Conservation (phyloP, 2,329 filamentous ascomycete genomes). For the Diaporthe aspalathi region DNA sequence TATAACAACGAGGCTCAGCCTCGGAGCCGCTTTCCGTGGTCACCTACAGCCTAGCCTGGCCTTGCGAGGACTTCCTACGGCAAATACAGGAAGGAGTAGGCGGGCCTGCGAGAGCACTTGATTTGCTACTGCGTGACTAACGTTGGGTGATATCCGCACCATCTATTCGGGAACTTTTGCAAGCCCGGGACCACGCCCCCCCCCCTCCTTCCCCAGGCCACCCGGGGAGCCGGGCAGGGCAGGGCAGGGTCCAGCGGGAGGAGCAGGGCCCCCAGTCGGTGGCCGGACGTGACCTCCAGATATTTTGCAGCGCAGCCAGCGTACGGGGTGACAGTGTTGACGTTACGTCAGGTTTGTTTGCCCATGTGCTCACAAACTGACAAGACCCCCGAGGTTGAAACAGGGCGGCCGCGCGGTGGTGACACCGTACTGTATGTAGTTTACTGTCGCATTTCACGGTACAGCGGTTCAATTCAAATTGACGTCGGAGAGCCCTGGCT, state of each 20-base stretch:
- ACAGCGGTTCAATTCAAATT: too few species aligned
- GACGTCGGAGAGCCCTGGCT: too few species aligned
- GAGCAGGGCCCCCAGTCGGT: neutral
- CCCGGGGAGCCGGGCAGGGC: constrained; percentile 19
- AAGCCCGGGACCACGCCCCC: neutral
- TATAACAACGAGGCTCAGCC: too few species aligned
- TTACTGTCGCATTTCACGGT: too few species aligned
- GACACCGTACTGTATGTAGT: neutral
- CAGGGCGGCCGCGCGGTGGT: constrained; percentile 10
- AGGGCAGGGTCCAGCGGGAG: neutral
- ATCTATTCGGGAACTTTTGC: neutral
- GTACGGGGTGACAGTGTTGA: neutral
- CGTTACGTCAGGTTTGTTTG: constrained; percentile 10
- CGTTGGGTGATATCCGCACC: neutral
- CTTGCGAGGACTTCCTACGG: too few species aligned
- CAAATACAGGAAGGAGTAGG: too few species aligned
- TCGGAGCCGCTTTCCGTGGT: too few species aligned
- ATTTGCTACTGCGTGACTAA: too few species aligned
- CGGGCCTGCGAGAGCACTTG: too few species aligned
- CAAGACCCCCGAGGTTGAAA: constrained; percentile 1
- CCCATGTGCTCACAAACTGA: too few species aligned
- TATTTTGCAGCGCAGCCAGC: neutral
- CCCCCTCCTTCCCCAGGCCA: too few species aligned
- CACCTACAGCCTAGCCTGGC: too few species aligned
- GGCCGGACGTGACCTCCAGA: constrained; percentile 3